Conservation (phyloP, 2,329 filamentous ascomycete species). For the Fusarium newnesense region DNA sequence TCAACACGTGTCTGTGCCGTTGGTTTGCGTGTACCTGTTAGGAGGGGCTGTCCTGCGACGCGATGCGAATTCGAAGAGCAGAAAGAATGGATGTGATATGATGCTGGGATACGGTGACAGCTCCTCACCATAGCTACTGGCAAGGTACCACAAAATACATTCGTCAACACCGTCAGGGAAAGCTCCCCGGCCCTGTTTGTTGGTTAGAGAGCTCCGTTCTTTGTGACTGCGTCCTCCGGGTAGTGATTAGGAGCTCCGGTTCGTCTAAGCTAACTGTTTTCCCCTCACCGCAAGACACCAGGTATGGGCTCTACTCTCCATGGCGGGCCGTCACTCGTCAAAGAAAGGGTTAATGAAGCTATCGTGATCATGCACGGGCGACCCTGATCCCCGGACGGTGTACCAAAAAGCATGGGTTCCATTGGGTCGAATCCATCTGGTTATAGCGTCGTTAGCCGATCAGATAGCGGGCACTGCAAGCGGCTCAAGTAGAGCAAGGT, state of each 20-base stretch:
- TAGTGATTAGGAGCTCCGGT: constrained; percentile 22
- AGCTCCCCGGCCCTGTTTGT: background rate
- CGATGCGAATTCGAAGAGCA: constrained; percentile 7
- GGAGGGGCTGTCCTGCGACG: constrained; percentile 22
- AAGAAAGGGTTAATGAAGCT: constrained; percentile 33
- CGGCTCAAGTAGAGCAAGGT: constrained; percentile 10
- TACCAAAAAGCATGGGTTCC: constrained; percentile 11
- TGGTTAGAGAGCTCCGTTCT: constrained; percentile 9
- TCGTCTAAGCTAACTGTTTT: constrained; percentile 20
- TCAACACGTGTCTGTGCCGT: constrained; percentile 42
- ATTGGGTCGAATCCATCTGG: constrained; percentile 11
- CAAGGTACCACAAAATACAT: constrained; percentile 1
- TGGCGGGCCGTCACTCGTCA: constrained; percentile 27
- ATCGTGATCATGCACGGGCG: constrained; percentile 44
- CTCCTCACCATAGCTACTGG: constrained; percentile 9
- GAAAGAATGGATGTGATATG: constrained; percentile 9
- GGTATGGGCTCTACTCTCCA: constrained; percentile 26
- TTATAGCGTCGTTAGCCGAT: constrained; percentile 13
- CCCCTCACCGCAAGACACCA: constrained; percentile 36
- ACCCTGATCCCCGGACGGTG: constrained; percentile 38
- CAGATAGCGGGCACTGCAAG: background rate
- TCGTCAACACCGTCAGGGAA: background rate
- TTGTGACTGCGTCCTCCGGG: constrained; percentile 13
- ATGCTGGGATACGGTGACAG: constrained; percentile 16
- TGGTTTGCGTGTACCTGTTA: constrained; percentile 37